Evolutionary conservation across 2,329 filamentous ascomycete genomes (phyloP), one percentile per base, ranked within the genome.

Genomic region (Ophiostoma piceae): DNA sequence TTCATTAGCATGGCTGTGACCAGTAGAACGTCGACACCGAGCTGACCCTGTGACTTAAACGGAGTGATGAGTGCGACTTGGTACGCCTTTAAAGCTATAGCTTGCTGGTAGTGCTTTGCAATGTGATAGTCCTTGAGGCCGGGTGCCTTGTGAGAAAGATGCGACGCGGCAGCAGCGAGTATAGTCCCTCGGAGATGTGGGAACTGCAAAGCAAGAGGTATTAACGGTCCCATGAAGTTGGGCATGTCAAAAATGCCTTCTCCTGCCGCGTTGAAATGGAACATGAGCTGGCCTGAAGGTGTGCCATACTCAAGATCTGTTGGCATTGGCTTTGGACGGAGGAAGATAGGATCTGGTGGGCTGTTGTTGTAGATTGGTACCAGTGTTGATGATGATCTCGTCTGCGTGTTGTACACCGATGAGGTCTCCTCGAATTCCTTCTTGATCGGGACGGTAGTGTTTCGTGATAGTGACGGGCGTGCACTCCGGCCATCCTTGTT

Each of bases 1-100:
- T 74, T 76, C 66, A 74, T 72, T 26, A 75, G 67, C 72, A 74
- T 73, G 62, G 74, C 73, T 1, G 73, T 74, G 47, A 74, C 67
- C 35, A 76, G 67, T 60, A 76, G 70, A 8, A 71, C 71, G 29
- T 74, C 73, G 54, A 73, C 70, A 37, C 73, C 74, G 4, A 66
- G 29, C 67, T 74, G 71, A 16, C 73, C 73, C 37, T 73, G 73
- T 19, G 22, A 41, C 5, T n/a, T 62, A 37, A 74, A 69, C 14
- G 74, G 72, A 6, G 71, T 73, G 14, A 57, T 37, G 26, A 76
- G 69, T 12, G 73, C 72, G 4, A 32, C 51, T 66, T 71, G 73
- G 71, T 74, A 76, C 29, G 54, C 35, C 12, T 67, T 35, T 37
- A 76, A 65, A 3, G 74, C 74, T 7, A 75, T n/a, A 5, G 62